Conservation (phyloP, 2,329 filamentous ascomycete genomes). For the Claviceps capensis region DNA sequence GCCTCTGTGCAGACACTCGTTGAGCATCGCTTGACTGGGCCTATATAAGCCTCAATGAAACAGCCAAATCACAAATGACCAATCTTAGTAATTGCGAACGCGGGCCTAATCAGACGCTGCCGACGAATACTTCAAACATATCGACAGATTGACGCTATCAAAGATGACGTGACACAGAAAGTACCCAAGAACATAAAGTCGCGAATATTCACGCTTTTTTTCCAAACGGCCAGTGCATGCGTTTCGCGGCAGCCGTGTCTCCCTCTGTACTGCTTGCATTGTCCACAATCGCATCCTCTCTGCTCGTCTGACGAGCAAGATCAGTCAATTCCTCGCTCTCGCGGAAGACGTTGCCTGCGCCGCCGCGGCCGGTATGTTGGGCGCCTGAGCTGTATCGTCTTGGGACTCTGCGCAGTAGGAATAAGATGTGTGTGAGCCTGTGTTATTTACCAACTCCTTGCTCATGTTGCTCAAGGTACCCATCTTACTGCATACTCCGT, state of each 20-base stretch:
- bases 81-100: too few relatives aligned
- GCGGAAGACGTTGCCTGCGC: slow-evolving; percentile 57
- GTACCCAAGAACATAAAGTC: not conserved
- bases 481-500: too few relatives aligned
- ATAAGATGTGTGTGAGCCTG: not conserved
- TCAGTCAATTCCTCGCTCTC: slow-evolving; percentile 27
- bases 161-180: not conserved
- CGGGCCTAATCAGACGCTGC: too few relatives aligned
- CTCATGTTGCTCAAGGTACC: too few relatives aligned
- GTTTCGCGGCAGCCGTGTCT: slow-evolving; percentile 23
- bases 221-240: slow-evolving; percentile 35
- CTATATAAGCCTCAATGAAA: too few relatives aligned
- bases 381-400: slow-evolving; percentile 44
- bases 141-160: not conserved
- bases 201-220: slow-evolving; percentile 27
- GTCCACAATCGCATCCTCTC: slow-evolving; percentile 20
- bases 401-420: slow-evolving; percentile 25
- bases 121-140: too few relatives aligned
- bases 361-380: slow-evolving; percentile 59
- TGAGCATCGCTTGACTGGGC: too few relatives aligned
- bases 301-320: slow-evolving; percentile 14
- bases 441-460: too few relatives aligned
- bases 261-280: slow-evolving; percentile 11
- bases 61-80: too few relatives aligned
- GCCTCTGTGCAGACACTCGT: too few relatives aligned